A percentile compares a stretch with the other conserved stretches of the same genome.
These are phyloP conservation scores for Lunasporangiospora selenospora DNA, from an alignment of 192 early-diverging fungal genomes.

Conservation along the genomic window DNA sequence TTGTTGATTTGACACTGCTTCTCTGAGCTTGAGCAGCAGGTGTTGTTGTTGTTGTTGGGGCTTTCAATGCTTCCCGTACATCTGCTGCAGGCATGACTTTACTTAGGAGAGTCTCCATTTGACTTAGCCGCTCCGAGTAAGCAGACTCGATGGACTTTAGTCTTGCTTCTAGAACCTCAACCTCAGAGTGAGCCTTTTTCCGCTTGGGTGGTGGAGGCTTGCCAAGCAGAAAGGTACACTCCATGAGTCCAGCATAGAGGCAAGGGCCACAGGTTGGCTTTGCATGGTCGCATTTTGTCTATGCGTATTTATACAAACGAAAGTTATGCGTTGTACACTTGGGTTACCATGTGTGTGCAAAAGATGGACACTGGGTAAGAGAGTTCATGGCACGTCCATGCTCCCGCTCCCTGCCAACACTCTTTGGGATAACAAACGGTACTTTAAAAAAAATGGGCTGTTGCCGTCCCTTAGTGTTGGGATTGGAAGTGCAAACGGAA, in stretches of 20 bases:
- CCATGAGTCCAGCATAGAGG: constrained; percentile 36
- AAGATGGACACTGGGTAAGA: neutral
- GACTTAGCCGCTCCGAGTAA: constrained; percentile 38
- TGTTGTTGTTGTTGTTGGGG: neutral
- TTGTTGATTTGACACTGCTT: neutral
- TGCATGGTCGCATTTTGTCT: constrained; percentile 48
- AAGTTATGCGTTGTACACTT: neutral
- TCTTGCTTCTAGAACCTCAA: constrained; percentile 34
- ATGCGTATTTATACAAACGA: neutral
- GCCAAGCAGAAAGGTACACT: constrained; percentile 39
- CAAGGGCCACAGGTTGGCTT: constrained; percentile 39
- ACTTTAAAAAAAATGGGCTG: neutral
- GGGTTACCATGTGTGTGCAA: neutral
- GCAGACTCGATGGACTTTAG: constrained; percentile 40
- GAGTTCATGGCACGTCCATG: too few species aligned
- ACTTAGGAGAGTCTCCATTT: constrained; percentile 33
- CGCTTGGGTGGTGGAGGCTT: constrained; percentile 35
- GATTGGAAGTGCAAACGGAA: constrained; percentile 4
- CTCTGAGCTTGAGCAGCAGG: neutral
- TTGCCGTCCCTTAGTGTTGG: neutral
- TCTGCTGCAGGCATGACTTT: constrained; percentile 22
- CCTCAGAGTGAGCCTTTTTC: constrained; percentile 32
- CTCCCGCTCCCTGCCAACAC: too few species aligned
- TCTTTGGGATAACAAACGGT: neutral
- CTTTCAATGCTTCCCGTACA: constrained; percentile 1